Base-by-base conservation (phyloP, 2,329 filamentous ascomycete species). In the Nemania diffusa region DNA sequence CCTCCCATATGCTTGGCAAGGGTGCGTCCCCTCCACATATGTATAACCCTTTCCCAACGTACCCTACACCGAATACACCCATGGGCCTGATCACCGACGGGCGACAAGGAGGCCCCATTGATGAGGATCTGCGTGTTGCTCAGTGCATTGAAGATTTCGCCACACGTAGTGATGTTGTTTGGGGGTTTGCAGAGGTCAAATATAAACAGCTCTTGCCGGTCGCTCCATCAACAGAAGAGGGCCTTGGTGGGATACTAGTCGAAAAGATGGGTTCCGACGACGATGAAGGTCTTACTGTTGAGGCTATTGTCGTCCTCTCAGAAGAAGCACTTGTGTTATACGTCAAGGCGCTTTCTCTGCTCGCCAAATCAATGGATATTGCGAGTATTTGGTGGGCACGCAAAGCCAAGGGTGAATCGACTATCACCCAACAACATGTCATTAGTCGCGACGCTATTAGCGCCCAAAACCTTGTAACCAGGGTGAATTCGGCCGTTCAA, bases 141-240 rank as follows among this genome's bases (percentile, higher is more conserved):
- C 91, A 94, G 75, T 87, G 88, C 51, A 94, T 98, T 64, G 95
- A 99, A 78, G 94, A 98, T 73, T 91, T 93, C 71, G 96, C 96
- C 1, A 96, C 94, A 34, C 87, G 94, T 44, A 97, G 94, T 76
- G 94, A 99, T 78, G 96, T 97, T 52, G 94, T 99, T 2, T 99
- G 94, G 78, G 94, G 95, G 2, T 98, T 99, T 79, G 96, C 96
- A 5, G 95, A 99, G 81, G 95, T 99, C 76, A 99, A 99, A 80
- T 97, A 97, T 81, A 96, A 97, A 79, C 96, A 99, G 79, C 86
- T 99, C n/a, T 88, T 97, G 57, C 96, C 96, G 2, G 83, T 96
- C 51, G 90, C 93, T 1, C 96, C 95, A 1, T 95, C 92, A 0
- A 87, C 87, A 71, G 89, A 92, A 56, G 89, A 91, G 72, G 89